Evolutionary conservation across 164 flowering plant species (phyloP).

Genomic region (Buxus sempervirens): DNA sequence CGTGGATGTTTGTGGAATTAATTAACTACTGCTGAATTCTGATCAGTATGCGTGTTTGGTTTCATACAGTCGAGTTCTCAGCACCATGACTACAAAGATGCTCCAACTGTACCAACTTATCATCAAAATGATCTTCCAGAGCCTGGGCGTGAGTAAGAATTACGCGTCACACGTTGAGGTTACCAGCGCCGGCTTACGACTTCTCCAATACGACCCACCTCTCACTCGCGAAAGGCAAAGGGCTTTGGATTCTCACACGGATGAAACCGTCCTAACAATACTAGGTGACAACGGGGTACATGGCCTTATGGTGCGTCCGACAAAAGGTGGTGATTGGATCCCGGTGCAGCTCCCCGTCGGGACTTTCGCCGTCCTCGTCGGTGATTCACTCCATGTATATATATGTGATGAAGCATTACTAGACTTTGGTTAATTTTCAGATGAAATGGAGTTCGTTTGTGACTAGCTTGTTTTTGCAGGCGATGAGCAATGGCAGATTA

Average conservation of each 20-base stretch:
- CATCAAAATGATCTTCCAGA: conserved; percentile 11
- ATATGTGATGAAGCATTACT: no score
- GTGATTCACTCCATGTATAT: neutral
- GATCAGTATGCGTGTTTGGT: no score
- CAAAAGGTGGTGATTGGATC: neutral
- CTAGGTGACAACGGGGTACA: conserved; percentile 2
- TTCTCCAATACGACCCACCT: no score
- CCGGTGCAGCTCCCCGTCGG: neutral
- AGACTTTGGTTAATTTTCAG: no score
- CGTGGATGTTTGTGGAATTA: no score
- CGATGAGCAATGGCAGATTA: neutral
- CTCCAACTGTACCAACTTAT: no score
- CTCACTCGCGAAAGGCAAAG: no score
- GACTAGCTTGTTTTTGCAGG: neutral
- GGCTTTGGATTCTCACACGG: neutral
- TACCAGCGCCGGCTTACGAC: no score
- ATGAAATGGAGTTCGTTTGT: no score
- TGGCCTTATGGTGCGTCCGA: neutral
- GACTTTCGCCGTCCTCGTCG: neutral
- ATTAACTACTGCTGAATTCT: no score
- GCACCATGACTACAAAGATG: no score
- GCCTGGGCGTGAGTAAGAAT: conserved; percentile 15
- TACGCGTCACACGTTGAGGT: neutral
- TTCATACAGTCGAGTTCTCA: no score
- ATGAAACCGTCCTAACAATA: conserved; percentile 19